Conservation (phyloP, 345 rosid species). For the Erysimum cheiranthoides region DNA sequence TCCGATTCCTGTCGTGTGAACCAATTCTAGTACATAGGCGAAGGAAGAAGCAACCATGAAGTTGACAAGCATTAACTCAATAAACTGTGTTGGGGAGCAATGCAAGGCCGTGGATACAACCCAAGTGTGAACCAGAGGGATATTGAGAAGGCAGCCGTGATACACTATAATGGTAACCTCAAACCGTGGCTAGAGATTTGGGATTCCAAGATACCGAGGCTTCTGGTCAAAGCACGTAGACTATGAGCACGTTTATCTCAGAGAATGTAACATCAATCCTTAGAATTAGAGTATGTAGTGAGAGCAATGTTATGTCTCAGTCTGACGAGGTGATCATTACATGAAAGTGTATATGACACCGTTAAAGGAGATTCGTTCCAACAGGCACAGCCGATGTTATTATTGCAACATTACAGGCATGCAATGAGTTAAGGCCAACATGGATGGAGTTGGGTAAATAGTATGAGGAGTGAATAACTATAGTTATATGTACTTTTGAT, state of each 20-base stretch:
- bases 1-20: no score
- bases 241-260: constrained; percentile 59
- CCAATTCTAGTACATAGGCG: neutral
- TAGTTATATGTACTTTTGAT: no score
- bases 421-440: constrained; percentile 45
- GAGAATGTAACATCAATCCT: constrained; percentile 82
- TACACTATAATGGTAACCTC: constrained; percentile 86
- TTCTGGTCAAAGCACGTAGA: constrained; percentile 68
- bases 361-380: constrained; percentile 2
- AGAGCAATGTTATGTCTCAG: constrained; percentile 18
- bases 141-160: constrained; percentile 71
- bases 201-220: constrained; percentile 65
- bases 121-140: constrained; percentile 72
- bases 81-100: neutral
- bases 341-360: constrained; percentile 39
- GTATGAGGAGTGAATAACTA: no score
- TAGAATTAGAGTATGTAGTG: constrained; percentile 36
- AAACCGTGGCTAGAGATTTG: constrained; percentile 90
- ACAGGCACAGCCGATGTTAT: constrained; percentile 6
- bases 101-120: constrained; percentile 50
- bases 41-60: constrained; percentile 38
- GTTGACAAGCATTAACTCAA: no score
- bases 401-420: neutral
- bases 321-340: constrained; percentile 29
- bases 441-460: constrained; percentile 36